A percentile compares a stretch with the other conserved stretches of the same genome.
These are phyloP conservation scores for Talaromyces stipitatus DNA, from an alignment of 495 filamentous ascomycete species.

Conservation along the genomic window DNA sequence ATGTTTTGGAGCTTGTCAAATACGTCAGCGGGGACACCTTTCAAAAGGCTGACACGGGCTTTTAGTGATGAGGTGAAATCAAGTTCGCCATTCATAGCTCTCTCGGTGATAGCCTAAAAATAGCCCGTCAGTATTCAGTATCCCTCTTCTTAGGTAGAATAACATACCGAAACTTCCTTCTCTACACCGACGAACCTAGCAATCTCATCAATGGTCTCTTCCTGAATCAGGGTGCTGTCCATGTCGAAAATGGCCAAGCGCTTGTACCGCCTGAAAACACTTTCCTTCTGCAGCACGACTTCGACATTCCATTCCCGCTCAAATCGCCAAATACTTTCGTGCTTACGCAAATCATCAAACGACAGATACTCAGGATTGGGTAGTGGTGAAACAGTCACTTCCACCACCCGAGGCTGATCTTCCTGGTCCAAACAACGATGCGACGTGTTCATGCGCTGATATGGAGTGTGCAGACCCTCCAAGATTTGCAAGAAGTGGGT, in stretches of 20 bases:
- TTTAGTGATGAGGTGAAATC: slow-evolving; percentile 80
- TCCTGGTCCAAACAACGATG: slow-evolving; percentile 63
- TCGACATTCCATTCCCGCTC: slow-evolving; percentile 86
- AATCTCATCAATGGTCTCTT: slow-evolving; percentile 95
- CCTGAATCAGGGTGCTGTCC: slow-evolving; percentile 92
- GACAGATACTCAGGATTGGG: slow-evolving; percentile 60
- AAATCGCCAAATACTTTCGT: slow-evolving; percentile 74
- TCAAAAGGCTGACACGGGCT: slow-evolving; percentile 70
- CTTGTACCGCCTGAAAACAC: slow-evolving; percentile 66
- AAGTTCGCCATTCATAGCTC: slow-evolving; percentile 95
- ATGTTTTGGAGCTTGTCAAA: slow-evolving; percentile 67
- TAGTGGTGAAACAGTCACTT: slow-evolving; percentile 61
- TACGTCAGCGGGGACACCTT: slow-evolving; percentile 68
- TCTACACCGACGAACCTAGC: slow-evolving; percentile 72
- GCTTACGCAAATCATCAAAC: slow-evolving; percentile 61
- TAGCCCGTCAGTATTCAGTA: slow-evolving; percentile 7
- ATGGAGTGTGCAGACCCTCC: slow-evolving; percentile 56
- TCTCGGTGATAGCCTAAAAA: slow-evolving; percentile 75
- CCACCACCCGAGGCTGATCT: slow-evolving; percentile 56
- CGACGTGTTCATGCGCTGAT: slow-evolving; percentile 52
- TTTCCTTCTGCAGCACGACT: slow-evolving; percentile 62
- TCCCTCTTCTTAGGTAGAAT: slow-evolving; percentile 20
- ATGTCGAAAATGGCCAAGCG: slow-evolving; percentile 92
- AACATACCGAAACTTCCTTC: slow-evolving; percentile 50
- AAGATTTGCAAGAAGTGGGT: slow-evolving; percentile 74